phyloP scores from a whole-genome alignment of 805 yeast genomes.

The Saccharomycopsis babjevae region DNA sequence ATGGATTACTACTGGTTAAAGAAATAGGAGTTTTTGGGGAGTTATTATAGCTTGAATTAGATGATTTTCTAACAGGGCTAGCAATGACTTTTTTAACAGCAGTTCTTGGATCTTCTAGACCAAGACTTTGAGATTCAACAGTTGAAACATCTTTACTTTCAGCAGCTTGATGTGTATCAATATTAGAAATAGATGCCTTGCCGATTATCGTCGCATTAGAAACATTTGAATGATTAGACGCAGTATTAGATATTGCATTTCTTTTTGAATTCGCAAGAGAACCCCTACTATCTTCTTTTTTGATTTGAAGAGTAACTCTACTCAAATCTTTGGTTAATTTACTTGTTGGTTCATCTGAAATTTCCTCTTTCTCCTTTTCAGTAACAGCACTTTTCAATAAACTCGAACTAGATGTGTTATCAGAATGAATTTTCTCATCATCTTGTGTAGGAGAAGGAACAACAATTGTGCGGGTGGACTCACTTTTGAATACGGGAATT shows the following conservation, averaged over 20 bases:
- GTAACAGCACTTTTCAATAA: neutral
- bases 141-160: slow-evolving; percentile 1
- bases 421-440: neutral
- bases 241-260: neutral
- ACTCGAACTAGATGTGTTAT: neutral
- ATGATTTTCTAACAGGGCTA: neutral
- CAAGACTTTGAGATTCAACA: neutral
- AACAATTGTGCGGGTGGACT: neutral
- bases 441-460: neutral
- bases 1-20: neutral
- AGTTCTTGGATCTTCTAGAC: neutral
- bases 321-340: neutral
- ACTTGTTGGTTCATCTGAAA: neutral
- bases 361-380: neutral
- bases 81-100: neutral
- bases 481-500: neutral
- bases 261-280: neutral
- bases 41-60: neutral
- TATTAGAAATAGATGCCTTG: neutral
- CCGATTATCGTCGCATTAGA: neutral
- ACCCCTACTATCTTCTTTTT: neutral
- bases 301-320: neutral
- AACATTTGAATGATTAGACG: slow-evolving; percentile 5
- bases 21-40: neutral
- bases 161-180: slow-evolving; percentile 3